phyloP scores from a whole-genome alignment of 257 asterid genomes.

The Salvia miltiorrhiza region DNA sequence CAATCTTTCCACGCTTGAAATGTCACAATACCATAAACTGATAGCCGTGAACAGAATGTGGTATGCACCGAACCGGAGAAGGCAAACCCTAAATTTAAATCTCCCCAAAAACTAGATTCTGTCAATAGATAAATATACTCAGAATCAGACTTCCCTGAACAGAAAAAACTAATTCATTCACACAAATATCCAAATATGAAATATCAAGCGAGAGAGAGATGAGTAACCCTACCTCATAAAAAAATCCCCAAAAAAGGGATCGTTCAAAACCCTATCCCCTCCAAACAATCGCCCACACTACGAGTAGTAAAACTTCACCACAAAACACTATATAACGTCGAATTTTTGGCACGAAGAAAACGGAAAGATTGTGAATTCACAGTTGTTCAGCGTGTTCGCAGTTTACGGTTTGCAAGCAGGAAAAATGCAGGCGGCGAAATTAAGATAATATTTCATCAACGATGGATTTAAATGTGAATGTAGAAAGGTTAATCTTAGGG shows the following conservation, averaged over 20 bases:
- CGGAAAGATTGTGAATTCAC: not conserved
- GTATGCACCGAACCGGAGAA: not conserved
- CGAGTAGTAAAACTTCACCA: not conserved
- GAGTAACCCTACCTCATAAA: slow-evolving; percentile 22
- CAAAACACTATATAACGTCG: slow-evolving; percentile 1
- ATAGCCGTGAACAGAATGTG: slow-evolving; percentile 12
- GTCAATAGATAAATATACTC: not conserved
- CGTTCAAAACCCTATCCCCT: slow-evolving; percentile 49
- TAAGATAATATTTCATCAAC: slow-evolving; percentile 15
- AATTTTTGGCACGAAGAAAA: not conserved
- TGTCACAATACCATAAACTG: slow-evolving; percentile 12
- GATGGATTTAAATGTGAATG: slow-evolving; percentile 20
- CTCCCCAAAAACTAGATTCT: slow-evolving; percentile 12
- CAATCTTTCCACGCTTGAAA: slow-evolving; percentile 16
- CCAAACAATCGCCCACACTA: slow-evolving; percentile 42
- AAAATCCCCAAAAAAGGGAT: slow-evolving; percentile 25
- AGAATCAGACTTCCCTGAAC: slow-evolving; percentile 13
- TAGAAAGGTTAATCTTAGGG: slow-evolving; percentile 28
- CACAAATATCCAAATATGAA: not conserved
- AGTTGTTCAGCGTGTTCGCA: slow-evolving; percentile 7
- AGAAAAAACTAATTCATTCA: slow-evolving; percentile 12
- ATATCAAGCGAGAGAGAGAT: not conserved
- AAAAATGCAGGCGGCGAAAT: slow-evolving; percentile 43
- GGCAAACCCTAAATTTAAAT: slow-evolving; percentile 24
- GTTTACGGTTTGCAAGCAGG: slow-evolving; percentile 21